Base-by-base conservation (phyloP, 2,329 filamentous ascomycete species). In the Fusarium azukiicola region DNA sequence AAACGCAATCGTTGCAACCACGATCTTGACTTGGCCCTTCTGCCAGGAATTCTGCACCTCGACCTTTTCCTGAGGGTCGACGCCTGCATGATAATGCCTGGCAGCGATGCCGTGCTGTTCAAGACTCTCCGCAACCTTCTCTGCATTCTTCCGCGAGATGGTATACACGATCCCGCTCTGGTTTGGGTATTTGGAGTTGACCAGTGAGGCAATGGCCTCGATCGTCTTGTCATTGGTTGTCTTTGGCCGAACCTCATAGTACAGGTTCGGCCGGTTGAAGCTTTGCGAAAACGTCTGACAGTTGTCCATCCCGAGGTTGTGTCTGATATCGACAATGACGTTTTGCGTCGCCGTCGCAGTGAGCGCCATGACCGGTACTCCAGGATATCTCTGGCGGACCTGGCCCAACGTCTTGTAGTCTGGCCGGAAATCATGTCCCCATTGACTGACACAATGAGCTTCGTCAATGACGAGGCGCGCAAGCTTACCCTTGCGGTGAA, bases 361-460 rank as follows among this genome's bases (percentile, higher is more conserved):
- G 81, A 99, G 90, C 6, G 98, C 98, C 93, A 99, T 98, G 52
- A 99, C 92, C 2, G 98, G 98, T 6, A 99, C 96, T 4, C 93
- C 92, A 1, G 95, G 94, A 81, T 97, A 97, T 69, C 92, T 93
- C 52, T 89, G 86, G 66, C 97, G 93, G 56, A 99, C 90, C 74
- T 94, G 91, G 40, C 97, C 96, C 7, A 99, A 90, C 42, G 93
- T 92, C 86, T 98, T 98, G 89, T 99, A 99, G 85, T 99, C 97
- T 1, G 97, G 97, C 61, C 98, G 94, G 85, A 99, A 99, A 86
- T 99, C 98, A 82, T 99, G 98, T 2, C 98, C 98, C 98, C 98
- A 99, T 89, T 99, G 97, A 86, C 98, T 99, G 38, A 99, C 97
- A 86, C 98, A 99, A 86, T 99, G 98, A n/a, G 98, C 98, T 88